Evolutionary conservation across 2,329 filamentous ascomycete species (phyloP).

Genomic region (Fusarium anthophilum): DNA sequence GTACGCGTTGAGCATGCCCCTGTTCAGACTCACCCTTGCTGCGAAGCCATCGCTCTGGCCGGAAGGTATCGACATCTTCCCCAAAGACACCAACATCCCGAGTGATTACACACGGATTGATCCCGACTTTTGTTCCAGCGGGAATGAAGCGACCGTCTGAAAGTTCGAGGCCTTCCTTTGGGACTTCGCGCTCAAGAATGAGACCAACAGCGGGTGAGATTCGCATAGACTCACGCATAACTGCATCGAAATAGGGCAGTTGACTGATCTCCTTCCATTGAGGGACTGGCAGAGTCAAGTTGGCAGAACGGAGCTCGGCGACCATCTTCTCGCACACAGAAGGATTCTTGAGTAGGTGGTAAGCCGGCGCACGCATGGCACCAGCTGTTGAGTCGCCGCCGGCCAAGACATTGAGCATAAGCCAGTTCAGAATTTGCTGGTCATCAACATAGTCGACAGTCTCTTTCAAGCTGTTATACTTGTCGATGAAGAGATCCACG

Average conservation of each 20-base stretch:
- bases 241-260: conserved; percentile 26
- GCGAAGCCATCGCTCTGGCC: conserved; percentile 23
- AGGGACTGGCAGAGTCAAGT: conserved; percentile 10
- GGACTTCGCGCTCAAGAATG: conserved; percentile 27
- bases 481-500: conserved; percentile 33
- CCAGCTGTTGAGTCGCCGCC: conserved; percentile 34
- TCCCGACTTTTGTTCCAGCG: conserved; percentile 13
- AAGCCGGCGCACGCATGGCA: conserved; percentile 27
- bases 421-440: conserved; percentile 30
- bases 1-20: neutral
- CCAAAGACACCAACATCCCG: conserved; percentile 25
- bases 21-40: conserved; percentile 4
- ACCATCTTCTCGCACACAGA: conserved; percentile 24
- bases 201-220: conserved; percentile 19
- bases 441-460: conserved; percentile 31
- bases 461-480: conserved; percentile 30
- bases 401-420: conserved; percentile 34
- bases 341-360: conserved; percentile 19
- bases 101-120: conserved; percentile 28
- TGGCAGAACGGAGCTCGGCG: conserved; percentile 8
- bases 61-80: conserved; percentile 15
- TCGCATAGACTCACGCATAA: conserved; percentile 27
- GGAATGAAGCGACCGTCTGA: conserved; percentile 23
- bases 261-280: conserved; percentile 31
- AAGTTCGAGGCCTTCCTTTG: conserved; percentile 9